Evolutionary conservation across 2,329 filamentous ascomycete genomes (phyloP).

Genomic region (Diaporthe longicolla): DNA sequence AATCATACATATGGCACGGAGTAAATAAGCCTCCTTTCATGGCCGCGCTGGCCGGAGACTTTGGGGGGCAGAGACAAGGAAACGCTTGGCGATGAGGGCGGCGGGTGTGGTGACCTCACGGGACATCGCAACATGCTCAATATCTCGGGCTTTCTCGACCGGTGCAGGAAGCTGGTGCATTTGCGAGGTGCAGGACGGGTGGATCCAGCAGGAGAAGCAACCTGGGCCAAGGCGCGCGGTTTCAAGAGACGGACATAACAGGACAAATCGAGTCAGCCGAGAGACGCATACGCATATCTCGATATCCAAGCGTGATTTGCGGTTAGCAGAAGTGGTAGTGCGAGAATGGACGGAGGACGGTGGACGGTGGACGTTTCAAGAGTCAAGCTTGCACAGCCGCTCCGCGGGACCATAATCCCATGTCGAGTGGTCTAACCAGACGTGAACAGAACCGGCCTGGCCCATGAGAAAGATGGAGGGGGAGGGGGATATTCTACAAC

Average conservation of each 20-base stretch:
- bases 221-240: background rate
- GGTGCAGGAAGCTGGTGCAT: conserved; percentile 24
- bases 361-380: conserved; percentile 32
- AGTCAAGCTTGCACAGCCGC: conserved; percentile 33
- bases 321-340: conserved; percentile 3
- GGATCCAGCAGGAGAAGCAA: conserved; percentile 20
- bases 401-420: conserved; percentile 24
- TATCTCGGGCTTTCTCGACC: conserved; percentile 22
- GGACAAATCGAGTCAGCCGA: conserved; percentile 24
- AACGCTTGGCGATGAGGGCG: conserved; percentile 25
- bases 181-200: conserved; percentile 26
- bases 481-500: background rate
- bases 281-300: conserved; percentile 11
- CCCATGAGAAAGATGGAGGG: background rate
- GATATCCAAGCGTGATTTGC: conserved; percentile 20
- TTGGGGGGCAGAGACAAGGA: conserved; percentile 1
- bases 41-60: conserved; percentile 9
- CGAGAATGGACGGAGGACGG: background rate
- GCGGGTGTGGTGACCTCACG: conserved; percentile 17
- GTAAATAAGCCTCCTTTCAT: conserved; percentile 15
- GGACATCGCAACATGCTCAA: conserved; percentile 31
- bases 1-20: conserved; percentile 26
- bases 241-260: conserved; percentile 19
- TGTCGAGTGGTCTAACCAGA: conserved; percentile 3
- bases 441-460: conserved; percentile 18